Evolutionary conservation across 2,329 filamentous ascomycete species (phyloP).

Genomic region (Elsinoe arachidis): DNA sequence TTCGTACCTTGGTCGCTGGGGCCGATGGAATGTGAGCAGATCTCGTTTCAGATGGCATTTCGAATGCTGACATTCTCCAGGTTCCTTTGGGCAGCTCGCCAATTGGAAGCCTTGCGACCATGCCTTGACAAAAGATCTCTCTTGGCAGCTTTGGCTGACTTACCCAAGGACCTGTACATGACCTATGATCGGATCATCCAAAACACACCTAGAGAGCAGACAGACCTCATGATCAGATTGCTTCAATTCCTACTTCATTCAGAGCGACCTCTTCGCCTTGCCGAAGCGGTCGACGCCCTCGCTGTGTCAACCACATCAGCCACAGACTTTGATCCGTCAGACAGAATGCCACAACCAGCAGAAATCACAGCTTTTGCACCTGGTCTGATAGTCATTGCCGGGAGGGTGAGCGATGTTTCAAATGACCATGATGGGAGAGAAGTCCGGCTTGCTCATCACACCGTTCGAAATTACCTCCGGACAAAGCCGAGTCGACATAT

Average conservation of each 20-base stretch:
- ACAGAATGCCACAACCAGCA: background rate
- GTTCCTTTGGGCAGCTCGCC: slow-evolving; percentile 24
- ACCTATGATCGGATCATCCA: slow-evolving; percentile 23
- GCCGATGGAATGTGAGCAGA: slow-evolving; percentile 22
- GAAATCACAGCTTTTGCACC: background rate
- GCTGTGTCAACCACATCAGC: background rate
- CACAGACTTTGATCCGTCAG: background rate
- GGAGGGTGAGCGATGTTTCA: slow-evolving; percentile 14
- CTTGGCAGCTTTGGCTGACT: slow-evolving; percentile 14
- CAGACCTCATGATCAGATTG: slow-evolving; percentile 15
- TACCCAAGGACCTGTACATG: slow-evolving; percentile 21
- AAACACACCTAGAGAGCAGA: slow-evolving; percentile 15
- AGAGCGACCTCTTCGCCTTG: slow-evolving; percentile 16
- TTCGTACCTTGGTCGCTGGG: slow-evolving; percentile 17
- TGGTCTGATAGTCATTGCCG: slow-evolving; percentile 13
- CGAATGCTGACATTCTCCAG: slow-evolving; percentile 14
- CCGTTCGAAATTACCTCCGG: slow-evolving; percentile 22
- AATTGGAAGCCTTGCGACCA: slow-evolving; percentile 21
- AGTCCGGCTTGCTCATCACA: slow-evolving; percentile 21
- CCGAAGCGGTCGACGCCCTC: slow-evolving; percentile 19
- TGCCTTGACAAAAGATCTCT: slow-evolving; percentile 15
- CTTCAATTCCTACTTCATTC: slow-evolving; percentile 20
- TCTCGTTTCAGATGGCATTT: background rate
- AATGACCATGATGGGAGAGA: slow-evolving; percentile 2
- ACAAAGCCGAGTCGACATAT: slow-evolving; percentile 15